A percentile compares a stretch with the other conserved stretches of the same genome.
Conservation (phyloP, 2,329 filamentous ascomycete species). For the Dichotomopilus funicola region DNA sequence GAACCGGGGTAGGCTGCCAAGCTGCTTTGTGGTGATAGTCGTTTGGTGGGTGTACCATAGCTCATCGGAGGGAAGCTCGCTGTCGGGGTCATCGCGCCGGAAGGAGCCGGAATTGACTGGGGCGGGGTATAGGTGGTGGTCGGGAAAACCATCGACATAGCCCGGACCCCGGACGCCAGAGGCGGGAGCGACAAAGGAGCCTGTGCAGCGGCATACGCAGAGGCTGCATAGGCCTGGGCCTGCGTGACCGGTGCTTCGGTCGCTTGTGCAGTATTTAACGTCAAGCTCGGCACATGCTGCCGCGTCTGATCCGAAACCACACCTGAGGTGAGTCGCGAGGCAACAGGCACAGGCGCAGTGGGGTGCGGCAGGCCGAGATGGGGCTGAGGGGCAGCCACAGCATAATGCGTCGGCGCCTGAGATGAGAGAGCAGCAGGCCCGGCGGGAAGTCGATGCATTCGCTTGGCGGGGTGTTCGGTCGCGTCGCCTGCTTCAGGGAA, state of each 20-base stretch:
- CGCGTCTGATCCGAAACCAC: constrained; percentile 35
- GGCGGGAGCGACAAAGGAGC: constrained; percentile 55
- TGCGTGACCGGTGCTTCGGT: constrained; percentile 15
- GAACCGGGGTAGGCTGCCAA: constrained; percentile 52
- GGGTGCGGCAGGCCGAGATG: background rate
- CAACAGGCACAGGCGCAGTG: background rate
- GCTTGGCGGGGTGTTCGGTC: constrained; percentile 51
- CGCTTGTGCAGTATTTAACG: constrained; percentile 47
- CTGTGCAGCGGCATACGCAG: constrained; percentile 38
- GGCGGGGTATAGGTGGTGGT: constrained; percentile 40
- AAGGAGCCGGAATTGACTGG: constrained; percentile 27
- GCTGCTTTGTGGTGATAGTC: constrained; percentile 45
- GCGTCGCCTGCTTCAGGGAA: constrained; percentile 39
- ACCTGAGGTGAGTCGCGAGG: constrained; percentile 38
- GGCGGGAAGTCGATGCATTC: constrained; percentile 7
- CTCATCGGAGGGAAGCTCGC: constrained; percentile 30
- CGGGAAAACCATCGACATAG: constrained; percentile 73
- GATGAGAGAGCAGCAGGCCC: constrained; percentile 19
- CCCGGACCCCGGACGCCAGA: constrained; percentile 53
- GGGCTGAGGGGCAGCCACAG: background rate
- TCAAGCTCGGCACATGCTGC: constrained; percentile 65
- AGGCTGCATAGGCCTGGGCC: constrained; percentile 29
- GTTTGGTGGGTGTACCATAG: constrained; percentile 48
- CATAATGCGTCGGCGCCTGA: constrained; percentile 11
- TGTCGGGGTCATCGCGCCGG: constrained; percentile 31